Base-by-base conservation (phyloP, 1,284 basidiomycete genomes). In the Ustilago cynodontis region DNA sequence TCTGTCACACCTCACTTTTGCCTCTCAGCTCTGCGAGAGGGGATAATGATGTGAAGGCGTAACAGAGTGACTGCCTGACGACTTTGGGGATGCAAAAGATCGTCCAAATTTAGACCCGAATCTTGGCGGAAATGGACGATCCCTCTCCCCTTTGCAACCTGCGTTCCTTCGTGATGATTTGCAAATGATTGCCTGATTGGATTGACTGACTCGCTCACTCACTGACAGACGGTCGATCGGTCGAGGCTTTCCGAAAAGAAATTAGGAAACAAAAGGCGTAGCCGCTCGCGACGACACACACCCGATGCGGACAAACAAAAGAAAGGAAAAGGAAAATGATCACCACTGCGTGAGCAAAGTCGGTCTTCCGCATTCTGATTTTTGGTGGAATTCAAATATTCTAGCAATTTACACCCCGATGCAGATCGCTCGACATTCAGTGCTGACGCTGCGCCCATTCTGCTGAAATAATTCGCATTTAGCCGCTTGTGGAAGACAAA, bases 261-360 rank as follows among this genome's bases (percentile, higher is more conserved):
- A 22, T 3, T n/a, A 33, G 22, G 22, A 53, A 53, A 14, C 1
- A 52, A 35, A 53, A 39, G 28, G 9, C 35, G n/a, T 26, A 47
- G 45, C 45, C 22, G 45, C 45, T 24, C 45, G 11, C n/a, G 8
- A 20, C 18, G 31, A 33, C 24, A 28, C 39, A 29, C 29, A 47
- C 56, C 56, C 56, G 56, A 58, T 58, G 56, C 56, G 43, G 56
- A 47, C 56, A 47, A 55, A 35, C 37, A 41, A 16, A 24, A 55
- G 29, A 51, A 16, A 16, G 37, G 22, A 26, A 20, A 47, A 33
- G 14, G 29, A 41, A 18, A 41, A 18, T 6, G 33, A 35, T 5
- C 33, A 1, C 14, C 33, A 14, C 33, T 50, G 24, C 20, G 8
- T 50, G n/a, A n/a, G n/a, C n/a, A n/a, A n/a, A n/a, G n/a, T n/a